phyloP scores from a whole-genome alignment of 352 stramenopile species.

The Globisporangium sylvaticum region DNA sequence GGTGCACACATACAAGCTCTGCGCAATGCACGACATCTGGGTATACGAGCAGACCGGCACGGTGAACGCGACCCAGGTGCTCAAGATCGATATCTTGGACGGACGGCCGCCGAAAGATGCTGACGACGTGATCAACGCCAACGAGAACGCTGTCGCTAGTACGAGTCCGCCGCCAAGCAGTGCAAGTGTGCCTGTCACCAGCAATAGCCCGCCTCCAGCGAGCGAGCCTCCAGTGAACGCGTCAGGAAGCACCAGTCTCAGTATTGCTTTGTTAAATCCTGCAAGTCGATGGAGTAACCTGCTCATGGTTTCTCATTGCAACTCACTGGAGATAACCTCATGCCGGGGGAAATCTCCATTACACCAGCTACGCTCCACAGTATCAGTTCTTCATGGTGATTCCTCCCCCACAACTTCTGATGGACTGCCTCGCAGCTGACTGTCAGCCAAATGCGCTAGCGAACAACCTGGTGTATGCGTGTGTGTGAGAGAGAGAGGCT shows the following conservation, averaged over 20 bases:
- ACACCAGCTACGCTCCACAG: too few species aligned
- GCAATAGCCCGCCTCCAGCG: neutral
- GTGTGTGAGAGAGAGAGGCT: too few species aligned
- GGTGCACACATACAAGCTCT: conserved; percentile 4
- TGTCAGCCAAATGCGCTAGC: too few species aligned
- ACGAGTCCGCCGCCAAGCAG: neutral
- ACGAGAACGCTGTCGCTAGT: neutral
- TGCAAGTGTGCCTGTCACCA: neutral
- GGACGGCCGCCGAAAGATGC: conserved; percentile 2
- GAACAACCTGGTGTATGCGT: too few species aligned
- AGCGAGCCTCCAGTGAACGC: neutral
- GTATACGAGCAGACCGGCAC: conserved; percentile 4
- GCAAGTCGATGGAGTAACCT: too few species aligned
- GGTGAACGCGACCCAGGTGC: conserved; percentile 9
- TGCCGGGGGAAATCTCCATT: too few species aligned
- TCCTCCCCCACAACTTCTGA: too few species aligned
- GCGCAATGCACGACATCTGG: conserved; percentile 11
- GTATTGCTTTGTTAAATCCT: too few species aligned
- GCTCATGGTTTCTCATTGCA: too few species aligned
- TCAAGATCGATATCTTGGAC: conserved; percentile 4
- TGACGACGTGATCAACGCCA: conserved; percentile 7
- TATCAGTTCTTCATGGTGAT: too few species aligned
- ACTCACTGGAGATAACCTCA: too few species aligned
- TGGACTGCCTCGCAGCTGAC: too few species aligned
- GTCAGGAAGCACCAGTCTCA: neutral